Base-by-base conservation (phyloP, 768 basidiomycete genomes). In the Pleurotus salmoneostramineus region DNA sequence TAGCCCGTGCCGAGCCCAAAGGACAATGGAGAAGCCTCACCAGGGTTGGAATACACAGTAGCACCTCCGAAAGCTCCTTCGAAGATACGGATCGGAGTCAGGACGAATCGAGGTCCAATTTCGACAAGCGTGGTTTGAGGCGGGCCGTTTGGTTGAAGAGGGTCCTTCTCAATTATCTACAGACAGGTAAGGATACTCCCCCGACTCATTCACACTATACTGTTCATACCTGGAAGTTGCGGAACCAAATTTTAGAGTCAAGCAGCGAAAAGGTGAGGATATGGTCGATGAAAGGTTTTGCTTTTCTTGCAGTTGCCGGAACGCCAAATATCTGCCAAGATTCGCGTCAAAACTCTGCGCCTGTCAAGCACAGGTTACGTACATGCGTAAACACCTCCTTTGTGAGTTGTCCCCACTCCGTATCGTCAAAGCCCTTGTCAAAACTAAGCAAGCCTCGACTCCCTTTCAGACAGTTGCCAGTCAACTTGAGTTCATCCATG, bases 401-500 rank as follows among this genome's bases (percentile, higher is more conserved):
- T 58, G 89, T 88, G 67, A 95, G 71, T 61, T 79, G 83, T 36
- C 87, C 91, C 86, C 89, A 95, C 74, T 90, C 93, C 54, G 83
- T 88, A 52, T 91, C 84, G 47, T 98, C 93, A 71, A 97, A 98
- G 44, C 78, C 83, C 60, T 87, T 83, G 72, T 97, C 95, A 69
- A 99, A 99, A 68, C 91, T 92, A 62, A 98, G 74, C 56, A 98
- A 75, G 4, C 95, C 96, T 55, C 97, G 77, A 66, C 91, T 92
- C 14, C 97, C 97, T 73, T 96, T 97, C 63, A 99, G 73, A 72
- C 97, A 99, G 71, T 99, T 98, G 34, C 97, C 97, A 5, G 95
- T 96, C 95, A 99, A 91, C 77, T 98, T 98, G 62, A 99, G 80
- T 72, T 99, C 97, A 74, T 98, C 97, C 97, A 98, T 98, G 44